Conservation (phyloP, 2,329 filamentous ascomycete genomes). For the Penicillium griseofulvum region DNA sequence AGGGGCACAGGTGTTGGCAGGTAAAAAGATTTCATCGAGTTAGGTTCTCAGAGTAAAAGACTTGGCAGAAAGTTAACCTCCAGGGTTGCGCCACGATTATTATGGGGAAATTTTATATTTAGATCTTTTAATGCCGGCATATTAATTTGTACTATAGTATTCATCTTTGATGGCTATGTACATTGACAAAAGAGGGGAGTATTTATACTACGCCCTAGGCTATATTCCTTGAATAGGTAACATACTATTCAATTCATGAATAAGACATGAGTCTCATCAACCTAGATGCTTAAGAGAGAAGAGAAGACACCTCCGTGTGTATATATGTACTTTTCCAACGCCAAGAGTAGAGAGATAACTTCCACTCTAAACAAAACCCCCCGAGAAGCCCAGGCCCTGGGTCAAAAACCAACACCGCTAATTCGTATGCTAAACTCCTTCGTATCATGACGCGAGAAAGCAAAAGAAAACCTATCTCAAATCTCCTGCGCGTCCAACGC, state of each 20-base stretch:
- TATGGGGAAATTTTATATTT: too few relatives aligned
- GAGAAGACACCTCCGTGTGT: not conserved
- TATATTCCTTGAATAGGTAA: too few relatives aligned
- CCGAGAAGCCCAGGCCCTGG: not conserved
- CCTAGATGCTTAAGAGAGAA: not conserved
- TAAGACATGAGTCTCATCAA: not conserved
- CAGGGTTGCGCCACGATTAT: too few relatives aligned
- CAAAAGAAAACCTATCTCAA: not conserved
- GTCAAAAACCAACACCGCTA: not conserved
- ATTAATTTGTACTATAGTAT: too few relatives aligned
- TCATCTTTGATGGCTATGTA: too few relatives aligned
- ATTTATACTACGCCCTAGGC: too few relatives aligned
- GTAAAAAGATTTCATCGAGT: too few relatives aligned
- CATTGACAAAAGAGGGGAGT: too few relatives aligned
- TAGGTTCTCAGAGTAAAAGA: too few relatives aligned
- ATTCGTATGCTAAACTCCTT: conserved; percentile 1
- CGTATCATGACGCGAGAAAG: not conserved
- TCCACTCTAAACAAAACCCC: not conserved
- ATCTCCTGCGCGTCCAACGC: conserved; percentile 42
- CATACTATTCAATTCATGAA: not conserved
- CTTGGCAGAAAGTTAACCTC: too few relatives aligned
- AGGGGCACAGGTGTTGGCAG: too few relatives aligned
- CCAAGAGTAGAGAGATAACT: not conserved
- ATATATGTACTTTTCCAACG: not conserved
- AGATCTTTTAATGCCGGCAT: too few relatives aligned